These are phyloP conservation scores for Stropharia rugosoannulata DNA, from an alignment of 768 basidiomycete species.

Conservation along the genomic window DNA sequence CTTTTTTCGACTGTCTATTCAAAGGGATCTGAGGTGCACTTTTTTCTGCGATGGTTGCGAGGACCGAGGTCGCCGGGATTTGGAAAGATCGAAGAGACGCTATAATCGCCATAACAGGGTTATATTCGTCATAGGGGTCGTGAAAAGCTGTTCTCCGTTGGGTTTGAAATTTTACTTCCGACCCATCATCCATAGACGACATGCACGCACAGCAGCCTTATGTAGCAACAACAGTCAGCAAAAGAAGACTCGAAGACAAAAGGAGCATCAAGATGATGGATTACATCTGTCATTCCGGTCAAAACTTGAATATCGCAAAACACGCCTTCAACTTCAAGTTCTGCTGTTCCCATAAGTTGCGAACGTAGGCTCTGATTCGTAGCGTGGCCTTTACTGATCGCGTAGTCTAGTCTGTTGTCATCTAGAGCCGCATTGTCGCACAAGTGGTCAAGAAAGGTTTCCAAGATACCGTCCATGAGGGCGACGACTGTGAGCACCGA, in stretches of 20 bases:
- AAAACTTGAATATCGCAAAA: conserved; percentile 35
- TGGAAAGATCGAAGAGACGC: too few species aligned
- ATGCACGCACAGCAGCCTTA: conserved; percentile 11
- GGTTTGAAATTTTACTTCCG: neutral
- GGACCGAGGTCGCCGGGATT: too few species aligned
- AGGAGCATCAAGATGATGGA: neutral
- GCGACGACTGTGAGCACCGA: conserved; percentile 55
- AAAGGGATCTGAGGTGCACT: too few species aligned
- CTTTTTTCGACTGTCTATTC: too few species aligned
- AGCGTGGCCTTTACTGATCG: neutral
- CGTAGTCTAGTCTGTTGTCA: conserved; percentile 22
- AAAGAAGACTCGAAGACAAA: conserved; percentile 2
- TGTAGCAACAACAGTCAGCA: neutral
- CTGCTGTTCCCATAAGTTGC: conserved; percentile 15
- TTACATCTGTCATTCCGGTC: conserved; percentile 36
- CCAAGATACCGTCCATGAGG: conserved; percentile 43
- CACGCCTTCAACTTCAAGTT: conserved; percentile 34
- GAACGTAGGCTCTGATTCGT: neutral
- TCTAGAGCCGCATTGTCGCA: conserved; percentile 21
- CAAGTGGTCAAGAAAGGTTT: conserved; percentile 36
- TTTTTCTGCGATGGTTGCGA: too few species aligned
- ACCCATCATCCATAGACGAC: conserved; percentile 2
- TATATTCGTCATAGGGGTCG: too few species aligned
- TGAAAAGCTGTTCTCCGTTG: neutral
- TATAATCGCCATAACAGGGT: too few species aligned